Conservation (phyloP, 164 flowering plant species). For the Magnolia officinalis region DNA sequence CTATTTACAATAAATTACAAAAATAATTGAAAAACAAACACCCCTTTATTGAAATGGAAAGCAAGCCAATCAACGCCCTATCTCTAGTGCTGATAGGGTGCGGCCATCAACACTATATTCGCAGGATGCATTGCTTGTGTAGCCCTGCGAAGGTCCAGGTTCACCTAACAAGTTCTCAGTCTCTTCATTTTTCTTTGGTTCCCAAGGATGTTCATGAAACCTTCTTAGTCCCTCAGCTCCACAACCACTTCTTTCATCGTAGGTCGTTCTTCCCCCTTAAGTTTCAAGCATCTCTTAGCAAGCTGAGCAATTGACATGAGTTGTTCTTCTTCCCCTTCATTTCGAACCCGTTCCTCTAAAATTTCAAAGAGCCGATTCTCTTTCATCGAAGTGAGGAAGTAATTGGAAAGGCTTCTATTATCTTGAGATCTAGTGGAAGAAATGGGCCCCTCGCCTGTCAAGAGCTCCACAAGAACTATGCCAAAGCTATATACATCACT, state of each 20-base stretch:
- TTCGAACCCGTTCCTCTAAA: conserved; percentile 12
- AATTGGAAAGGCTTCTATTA: background rate
- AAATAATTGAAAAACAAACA: no score
- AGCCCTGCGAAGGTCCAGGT: background rate
- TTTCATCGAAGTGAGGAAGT: conserved; percentile 6
- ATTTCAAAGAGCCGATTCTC: no score
- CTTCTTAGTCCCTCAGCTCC: conserved; percentile 10
- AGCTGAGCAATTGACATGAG: conserved; percentile 5
- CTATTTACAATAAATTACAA: no score
- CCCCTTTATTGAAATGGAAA: no score
- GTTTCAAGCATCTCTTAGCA: conserved; percentile 8
- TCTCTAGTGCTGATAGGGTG: no score
- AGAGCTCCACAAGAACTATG: conserved; percentile 15
- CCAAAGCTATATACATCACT: conserved; percentile 31
- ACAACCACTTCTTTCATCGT: conserved; percentile 15
- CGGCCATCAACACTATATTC: no score
- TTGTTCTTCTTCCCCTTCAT: conserved; percentile 23
- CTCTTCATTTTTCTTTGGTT: no score
- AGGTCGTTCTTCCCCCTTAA: conserved; percentile 10
- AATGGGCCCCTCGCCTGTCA: conserved; percentile 23
- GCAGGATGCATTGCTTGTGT: no score
- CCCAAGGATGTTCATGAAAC: no score
- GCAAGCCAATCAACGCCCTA: no score
- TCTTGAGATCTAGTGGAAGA: conserved; percentile 9
- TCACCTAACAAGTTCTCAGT: background rate